Evolutionary conservation across 2,329 filamentous ascomycete species (phyloP), one percentile per base, ranked within the genome.

Genomic region (Alternaria panax): DNA sequence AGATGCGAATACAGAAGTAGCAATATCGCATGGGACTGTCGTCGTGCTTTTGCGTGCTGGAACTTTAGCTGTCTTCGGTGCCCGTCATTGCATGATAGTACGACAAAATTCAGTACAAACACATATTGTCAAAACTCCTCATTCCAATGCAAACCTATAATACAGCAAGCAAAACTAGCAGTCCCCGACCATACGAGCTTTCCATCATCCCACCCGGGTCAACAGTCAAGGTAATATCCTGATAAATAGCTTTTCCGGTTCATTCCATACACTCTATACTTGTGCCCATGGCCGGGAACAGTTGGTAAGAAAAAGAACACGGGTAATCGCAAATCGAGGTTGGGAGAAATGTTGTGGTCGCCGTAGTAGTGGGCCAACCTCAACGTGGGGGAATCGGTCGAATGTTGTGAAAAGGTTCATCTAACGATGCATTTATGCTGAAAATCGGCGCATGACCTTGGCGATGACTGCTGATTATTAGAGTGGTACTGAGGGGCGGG

Each of bases 391-490:
- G 51, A 53, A 47, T 60, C 57, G 47, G 48, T 46, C 58, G 47
- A 62, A 59, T 59, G 58, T 59, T 45, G 43, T 38, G 34, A 27
- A 63, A 22, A 30, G n/a, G 52, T 30, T 30, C 30, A 11, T 25
- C 16, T 25, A 46, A 34, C 9, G 36, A 45, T 52, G 18, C 16
- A 40, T 52, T 66, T 80, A 87, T 74, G 84, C 82, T 48, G 86
- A 87, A 86, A 97, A 96, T 81, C 90, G 90, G 82, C 93, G 90
- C 72, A 93, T 96, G 77, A 97, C 83, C 86, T 97, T 97, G 80
- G 93, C 93, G 79, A 97, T 95, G 79, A 97, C 93, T 97, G 66
- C 48, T 56, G 42, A 27, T 48, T 57, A 72, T 72, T 54, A 71
- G 69, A 45, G 36, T 34, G 16, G n/a, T 28, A 38, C 6, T 8